Evolutionary conservation across 1,284 basidiomycete species (phyloP), one percentile per base, ranked within the genome.

Genomic region (Coniophora puteana): DNA sequence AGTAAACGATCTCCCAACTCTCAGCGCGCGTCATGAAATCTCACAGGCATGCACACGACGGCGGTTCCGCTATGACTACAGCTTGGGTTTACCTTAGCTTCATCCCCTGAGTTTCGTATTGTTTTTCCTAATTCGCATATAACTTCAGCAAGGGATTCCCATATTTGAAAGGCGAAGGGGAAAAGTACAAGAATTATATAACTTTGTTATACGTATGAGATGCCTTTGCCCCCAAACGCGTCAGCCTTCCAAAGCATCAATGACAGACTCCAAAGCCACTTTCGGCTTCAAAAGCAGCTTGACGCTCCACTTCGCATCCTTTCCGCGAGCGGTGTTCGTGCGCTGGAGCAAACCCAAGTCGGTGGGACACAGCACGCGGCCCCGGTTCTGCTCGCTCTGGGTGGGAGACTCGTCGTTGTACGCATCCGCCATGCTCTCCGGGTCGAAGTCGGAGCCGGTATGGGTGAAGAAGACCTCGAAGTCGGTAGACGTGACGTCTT

Each of bases 181-280:
- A n/a, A n/a, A n/a, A n/a, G n/a, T n/a, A n/a, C n/a, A n/a, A n/a
- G n/a, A n/a, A n/a, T n/a, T n/a, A n/a, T n/a, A n/a, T n/a, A n/a
- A n/a, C n/a, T n/a, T n/a, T n/a, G n/a, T n/a, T n/a, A n/a, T n/a
- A n/a, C n/a, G n/a, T n/a, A n/a, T n/a, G n/a, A n/a, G n/a, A n/a
- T n/a, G n/a, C n/a, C n/a, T n/a, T n/a, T n/a, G n/a, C n/a, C n/a
- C n/a, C n/a, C n/a, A 8, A 18, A n/a, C n/a, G n/a, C n/a, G n/a
- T 54, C 37, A 62, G 16, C 59, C 58, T 5, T 62, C 61, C 53
- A 64, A 40, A 17, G 51, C 61, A 14, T 64, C 59, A 2, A 62
- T 45, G n/a, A 61, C 47, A 1, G 58, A 61, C 34, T 64, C 57
- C 12, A 61, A 49, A 1, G 62, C 62, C 8, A 64, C 52, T 47